A percentile compares a stretch with the other conserved stretches of the same genome.
phyloP scores from a whole-genome alignment of 768 basidiomycete species.

The Cubamyces lactineus region DNA sequence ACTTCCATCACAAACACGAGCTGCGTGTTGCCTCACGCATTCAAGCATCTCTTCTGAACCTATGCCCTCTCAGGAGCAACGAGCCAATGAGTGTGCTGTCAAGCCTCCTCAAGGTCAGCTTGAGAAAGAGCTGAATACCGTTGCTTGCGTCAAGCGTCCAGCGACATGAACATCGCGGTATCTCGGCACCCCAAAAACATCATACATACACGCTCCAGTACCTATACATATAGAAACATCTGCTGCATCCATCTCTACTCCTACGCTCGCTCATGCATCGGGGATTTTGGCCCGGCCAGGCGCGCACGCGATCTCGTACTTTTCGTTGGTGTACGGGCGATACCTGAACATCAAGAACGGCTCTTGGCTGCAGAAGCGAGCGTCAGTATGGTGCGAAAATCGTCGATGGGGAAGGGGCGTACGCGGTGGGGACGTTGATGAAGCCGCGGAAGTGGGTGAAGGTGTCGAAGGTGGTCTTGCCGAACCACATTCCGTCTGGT shows the following conservation, averaged over 20 bases:
- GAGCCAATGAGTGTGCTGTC: too few species aligned
- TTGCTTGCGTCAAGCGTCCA: too few species aligned
- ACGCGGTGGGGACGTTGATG: conserved; percentile 31
- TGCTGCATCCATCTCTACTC: not conserved
- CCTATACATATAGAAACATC: not conserved
- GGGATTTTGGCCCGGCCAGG: conserved; percentile 17
- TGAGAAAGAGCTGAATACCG: too few species aligned
- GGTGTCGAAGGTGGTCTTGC: conserved; percentile 56
- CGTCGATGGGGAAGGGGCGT: not conserved
- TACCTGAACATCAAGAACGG: conserved; percentile 33
- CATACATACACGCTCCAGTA: not conserved
- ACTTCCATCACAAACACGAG: too few species aligned
- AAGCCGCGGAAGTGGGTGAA: conserved; percentile 33
- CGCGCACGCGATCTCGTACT: conserved; percentile 20
- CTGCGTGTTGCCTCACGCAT: too few species aligned
- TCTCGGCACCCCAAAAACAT: too few species aligned
- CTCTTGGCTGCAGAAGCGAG: conserved; percentile 29
- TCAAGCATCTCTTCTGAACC: too few species aligned
- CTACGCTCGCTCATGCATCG: conserved; percentile 1
- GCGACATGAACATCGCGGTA: too few species aligned
- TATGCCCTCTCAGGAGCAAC: too few species aligned
- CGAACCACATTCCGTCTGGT: conserved; percentile 56
- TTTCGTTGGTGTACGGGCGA: conserved; percentile 37
- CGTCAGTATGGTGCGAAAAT: not conserved
- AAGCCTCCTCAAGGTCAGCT: too few species aligned